Evolutionary conservation across 768 basidiomycete species (phyloP).

Genomic region (Lentinula sp.): DNA sequence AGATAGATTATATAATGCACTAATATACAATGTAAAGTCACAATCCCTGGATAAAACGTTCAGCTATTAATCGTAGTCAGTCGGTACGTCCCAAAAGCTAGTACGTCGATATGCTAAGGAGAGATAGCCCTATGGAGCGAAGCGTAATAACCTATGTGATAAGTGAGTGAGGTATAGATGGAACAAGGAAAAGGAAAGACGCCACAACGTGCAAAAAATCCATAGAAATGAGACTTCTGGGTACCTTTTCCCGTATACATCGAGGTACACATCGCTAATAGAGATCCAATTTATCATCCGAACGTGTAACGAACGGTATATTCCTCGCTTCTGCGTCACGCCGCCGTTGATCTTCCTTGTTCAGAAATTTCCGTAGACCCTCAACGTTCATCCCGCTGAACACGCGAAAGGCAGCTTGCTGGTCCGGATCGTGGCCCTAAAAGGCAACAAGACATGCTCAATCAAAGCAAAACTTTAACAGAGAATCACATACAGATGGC

Average conservation of each 20-base stretch:
- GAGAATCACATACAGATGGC: conserved; percentile 45
- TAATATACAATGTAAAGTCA: background rate
- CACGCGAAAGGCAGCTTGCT: conserved; percentile 70
- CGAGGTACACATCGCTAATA: conserved; percentile 31
- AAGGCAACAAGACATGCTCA: conserved; percentile 9
- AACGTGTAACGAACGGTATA: conserved; percentile 53
- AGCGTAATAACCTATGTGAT: background rate
- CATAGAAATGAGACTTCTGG: background rate
- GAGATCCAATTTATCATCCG: conserved; percentile 59
- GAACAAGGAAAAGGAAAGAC: background rate
- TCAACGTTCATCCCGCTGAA: conserved; percentile 67
- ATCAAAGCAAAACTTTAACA: background rate
- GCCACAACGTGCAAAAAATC: background rate
- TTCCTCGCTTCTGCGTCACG: conserved; percentile 54
- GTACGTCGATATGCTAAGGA: background rate
- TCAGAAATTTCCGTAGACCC: conserved; percentile 60
- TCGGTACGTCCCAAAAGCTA: background rate
- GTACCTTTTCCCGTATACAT: background rate
- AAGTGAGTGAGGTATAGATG: background rate
- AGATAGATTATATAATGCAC: background rate
- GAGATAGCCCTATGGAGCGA: background rate
- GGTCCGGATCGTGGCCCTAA: conserved; percentile 62
- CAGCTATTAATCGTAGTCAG: background rate
- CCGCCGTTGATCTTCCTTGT: conserved; percentile 58
- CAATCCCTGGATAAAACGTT: background rate